Conservation (phyloP, 306 rosid species). For the Gastrolobium bilobum region DNA sequence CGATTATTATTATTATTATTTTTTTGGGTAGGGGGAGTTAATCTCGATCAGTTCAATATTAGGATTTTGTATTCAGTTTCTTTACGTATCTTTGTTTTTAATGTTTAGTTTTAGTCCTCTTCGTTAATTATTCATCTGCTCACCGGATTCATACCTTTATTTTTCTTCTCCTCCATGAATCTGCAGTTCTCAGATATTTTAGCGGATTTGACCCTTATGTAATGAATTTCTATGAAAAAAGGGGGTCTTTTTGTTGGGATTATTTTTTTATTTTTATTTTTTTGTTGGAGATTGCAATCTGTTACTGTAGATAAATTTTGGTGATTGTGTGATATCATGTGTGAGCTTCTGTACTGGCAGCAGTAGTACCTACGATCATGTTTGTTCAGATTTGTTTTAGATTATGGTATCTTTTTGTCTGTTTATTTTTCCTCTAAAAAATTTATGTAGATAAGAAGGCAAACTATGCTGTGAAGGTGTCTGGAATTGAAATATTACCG, state of each 20-base stretch:
- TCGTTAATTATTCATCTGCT: background rate
- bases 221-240: background rate
- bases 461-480: conserved; percentile 76
- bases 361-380: conserved; percentile 1
- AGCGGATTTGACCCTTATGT: conserved; percentile 3
- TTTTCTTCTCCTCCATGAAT: background rate
- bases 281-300: background rate
- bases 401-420: conserved; percentile 8
- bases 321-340: conserved; percentile 23
- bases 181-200: background rate
- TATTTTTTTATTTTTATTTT: background rate
- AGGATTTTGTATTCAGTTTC: background rate
- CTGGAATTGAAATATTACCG: conserved; percentile 68
- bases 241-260: background rate
- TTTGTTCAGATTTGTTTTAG: conserved; percentile 34
- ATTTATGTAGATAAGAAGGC: conserved; percentile 63
- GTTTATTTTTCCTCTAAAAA: background rate
- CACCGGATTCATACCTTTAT: background rate
- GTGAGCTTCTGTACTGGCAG: conserved; percentile 18
- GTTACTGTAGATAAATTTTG: conserved; percentile 9
- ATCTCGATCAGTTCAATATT: conserved; percentile 1
- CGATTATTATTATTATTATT: background rate
- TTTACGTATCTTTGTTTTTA: background rate
- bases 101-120: background rate
- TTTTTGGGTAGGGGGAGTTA: background rate